phyloP scores from a whole-genome alignment of 163 green algal species.

The Chloromonas sp. region DNA sequence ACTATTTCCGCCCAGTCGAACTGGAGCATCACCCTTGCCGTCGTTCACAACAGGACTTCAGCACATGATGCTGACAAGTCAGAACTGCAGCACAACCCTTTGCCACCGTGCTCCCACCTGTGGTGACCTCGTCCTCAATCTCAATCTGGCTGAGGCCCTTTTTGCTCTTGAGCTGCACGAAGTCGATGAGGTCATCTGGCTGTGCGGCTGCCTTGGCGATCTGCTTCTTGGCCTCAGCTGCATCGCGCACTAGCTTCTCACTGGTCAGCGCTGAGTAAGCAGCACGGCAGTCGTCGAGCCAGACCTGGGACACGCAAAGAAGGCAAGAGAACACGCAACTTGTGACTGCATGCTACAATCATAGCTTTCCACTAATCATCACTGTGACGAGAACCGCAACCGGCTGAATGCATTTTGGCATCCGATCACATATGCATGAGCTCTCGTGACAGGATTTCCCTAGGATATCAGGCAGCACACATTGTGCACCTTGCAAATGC shows the following conservation, averaged over 20 bases:
- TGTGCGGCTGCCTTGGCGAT: constrained; percentile 48
- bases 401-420: background rate
- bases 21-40: too few species aligned
- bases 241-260: constrained; percentile 70
- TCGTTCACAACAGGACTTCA: too few species aligned
- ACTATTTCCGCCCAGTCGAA: too few species aligned
- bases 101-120: constrained; percentile 13
- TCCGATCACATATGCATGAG: background rate
- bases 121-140: constrained; percentile 79
- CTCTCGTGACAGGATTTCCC: too few species aligned
- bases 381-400: too few species aligned
- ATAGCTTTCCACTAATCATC: too few species aligned
- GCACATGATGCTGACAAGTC: too few species aligned
- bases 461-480: too few species aligned
- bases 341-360: too few species aligned
- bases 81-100: background rate
- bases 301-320: constrained; percentile 44
- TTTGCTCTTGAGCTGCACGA: constrained; percentile 80
- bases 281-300: constrained; percentile 72
- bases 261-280: constrained; percentile 75
- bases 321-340: too few species aligned
- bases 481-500: background rate
- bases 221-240: constrained; percentile 59
- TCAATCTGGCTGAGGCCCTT: constrained; percentile 84
- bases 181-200: constrained; percentile 97